Evolutionary conservation across 2,329 filamentous ascomycete genomes (phyloP), one percentile per base, ranked within the genome.

Genomic region (Phyllosticta paracitricarpa): DNA sequence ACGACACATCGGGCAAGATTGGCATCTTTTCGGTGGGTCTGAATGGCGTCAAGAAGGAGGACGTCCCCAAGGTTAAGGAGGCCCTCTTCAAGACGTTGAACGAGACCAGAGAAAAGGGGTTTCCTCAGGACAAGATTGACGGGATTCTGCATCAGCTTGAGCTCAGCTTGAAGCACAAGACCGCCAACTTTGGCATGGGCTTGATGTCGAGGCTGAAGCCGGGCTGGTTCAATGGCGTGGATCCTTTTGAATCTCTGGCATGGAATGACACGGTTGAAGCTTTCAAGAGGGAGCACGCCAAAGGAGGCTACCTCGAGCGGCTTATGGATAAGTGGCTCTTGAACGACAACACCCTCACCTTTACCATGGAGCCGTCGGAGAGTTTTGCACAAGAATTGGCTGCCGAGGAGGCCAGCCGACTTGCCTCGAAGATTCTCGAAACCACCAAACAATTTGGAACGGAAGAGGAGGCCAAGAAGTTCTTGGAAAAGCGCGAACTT

Each of bases 111-210:
- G 77, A 85, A 26, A 89, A 87, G 63, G 93, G 94, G 0, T 96
- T 99, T 67, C 91, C 94, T 63, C 82, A 87, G 68, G 85, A 87
- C 67, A 99, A 99, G 75, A 90, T 99, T 63, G 90, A 96, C 65
- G 94, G 94, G 2, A 89, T 95, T 65, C 81, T 99, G 59, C 94
- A 99, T 73, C 93, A 97, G 73, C 77, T 97, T 3, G 94, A 99
- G 72, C 81, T 99, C n/a, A 83, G 87, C 0, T 77, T 97, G 56
- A 97, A 97, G 76, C 91, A 99, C 77, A 97, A 97, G 79, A 97
- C 91, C 0, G 90, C 94, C 60, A 91, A 89, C 69, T 99, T 99
- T 70, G 94, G 94, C 14, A 90, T 97, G 81, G 87, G 87, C 19
- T 83, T 97, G 59, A 84, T 99, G 74, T 90, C 96, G 67, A 85